Evolutionary conservation across 805 yeast genomes (phyloP).

Genomic region (Ogataea henricii): DNA sequence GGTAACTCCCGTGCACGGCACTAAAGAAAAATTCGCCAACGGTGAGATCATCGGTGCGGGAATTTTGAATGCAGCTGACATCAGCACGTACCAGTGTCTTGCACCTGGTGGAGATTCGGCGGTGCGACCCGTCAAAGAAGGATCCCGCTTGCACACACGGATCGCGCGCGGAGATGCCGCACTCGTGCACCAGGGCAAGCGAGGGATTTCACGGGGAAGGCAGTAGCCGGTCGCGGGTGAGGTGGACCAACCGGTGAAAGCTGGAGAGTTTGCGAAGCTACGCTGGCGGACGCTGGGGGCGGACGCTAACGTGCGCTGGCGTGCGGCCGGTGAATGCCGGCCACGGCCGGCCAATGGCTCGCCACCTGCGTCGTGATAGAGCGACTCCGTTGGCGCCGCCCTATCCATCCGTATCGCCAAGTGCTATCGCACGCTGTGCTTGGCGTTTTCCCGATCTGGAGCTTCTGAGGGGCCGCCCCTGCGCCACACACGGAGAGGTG

Average conservation of each 20-base stretch:
- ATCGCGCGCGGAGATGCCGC: no score
- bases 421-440: neutral
- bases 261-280: no score
- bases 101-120: neutral
- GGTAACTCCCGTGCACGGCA: neutral
- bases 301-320: no score
- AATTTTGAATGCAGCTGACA: constrained; percentile 2
- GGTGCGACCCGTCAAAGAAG: neutral
- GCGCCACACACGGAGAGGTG: neutral
- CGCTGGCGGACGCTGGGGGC: no score
- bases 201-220: no score
- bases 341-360: no score
- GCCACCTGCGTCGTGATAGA: no score
- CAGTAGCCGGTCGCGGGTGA: no score
- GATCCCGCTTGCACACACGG: neutral
- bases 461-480: neutral
- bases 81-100: neutral
- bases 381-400: no score
- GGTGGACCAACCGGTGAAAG: no score
- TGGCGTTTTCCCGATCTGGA: constrained; percentile 6
- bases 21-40: neutral
- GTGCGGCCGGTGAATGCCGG: no score
- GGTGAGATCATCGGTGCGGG: neutral
- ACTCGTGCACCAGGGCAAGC: no score
- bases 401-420: neutral